A percentile compares a stretch with the other conserved stretches of the same genome.
phyloP scores from a whole-genome alignment of 148 eudicot species.

The Vaccinium myrtillus region DNA sequence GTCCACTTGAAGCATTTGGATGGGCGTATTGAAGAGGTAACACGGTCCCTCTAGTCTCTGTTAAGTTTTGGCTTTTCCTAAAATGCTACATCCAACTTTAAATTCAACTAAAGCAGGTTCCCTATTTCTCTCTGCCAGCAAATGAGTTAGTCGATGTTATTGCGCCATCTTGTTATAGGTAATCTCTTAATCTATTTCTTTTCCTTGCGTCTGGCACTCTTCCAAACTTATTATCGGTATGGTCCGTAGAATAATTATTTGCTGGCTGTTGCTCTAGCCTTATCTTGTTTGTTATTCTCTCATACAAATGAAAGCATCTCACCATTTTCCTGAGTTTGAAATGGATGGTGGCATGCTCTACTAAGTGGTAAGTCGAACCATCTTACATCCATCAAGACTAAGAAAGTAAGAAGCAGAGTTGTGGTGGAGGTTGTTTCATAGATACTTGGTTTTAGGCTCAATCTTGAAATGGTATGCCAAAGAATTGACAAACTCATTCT shows the following conservation, averaged over 20 bases:
- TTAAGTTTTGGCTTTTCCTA: conserved; percentile 6
- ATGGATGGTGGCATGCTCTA: not conserved
- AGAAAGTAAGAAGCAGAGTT: not conserved
- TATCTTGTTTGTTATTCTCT: not conserved
- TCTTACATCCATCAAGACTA: not conserved
- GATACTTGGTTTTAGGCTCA: not conserved
- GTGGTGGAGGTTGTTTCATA: not conserved
- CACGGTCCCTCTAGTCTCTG: conserved; percentile 4
- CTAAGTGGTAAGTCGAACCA: not conserved
- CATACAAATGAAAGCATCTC: not conserved
- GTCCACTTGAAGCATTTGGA: conserved; percentile 99
- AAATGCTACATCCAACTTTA: conserved; percentile 23
- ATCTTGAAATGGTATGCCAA: not conserved
- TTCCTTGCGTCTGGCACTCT: not conserved
- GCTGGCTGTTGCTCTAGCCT: not conserved
- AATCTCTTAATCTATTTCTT: conserved; percentile 15
- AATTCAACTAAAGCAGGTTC: conserved; percentile 66
- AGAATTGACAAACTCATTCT: not conserved
- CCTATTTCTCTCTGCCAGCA: conserved; percentile 95
- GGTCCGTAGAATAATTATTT: not conserved
- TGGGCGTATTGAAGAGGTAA: conserved; percentile 97
- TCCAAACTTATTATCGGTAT: not conserved
- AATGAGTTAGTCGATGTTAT: conserved; percentile 94
- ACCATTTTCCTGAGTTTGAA: not conserved
- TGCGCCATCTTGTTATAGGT: conserved; percentile 99